Evolutionary conservation across 2,329 filamentous ascomycete species (phyloP).

Genomic region (Purpureocillium takamizusanense): DNA sequence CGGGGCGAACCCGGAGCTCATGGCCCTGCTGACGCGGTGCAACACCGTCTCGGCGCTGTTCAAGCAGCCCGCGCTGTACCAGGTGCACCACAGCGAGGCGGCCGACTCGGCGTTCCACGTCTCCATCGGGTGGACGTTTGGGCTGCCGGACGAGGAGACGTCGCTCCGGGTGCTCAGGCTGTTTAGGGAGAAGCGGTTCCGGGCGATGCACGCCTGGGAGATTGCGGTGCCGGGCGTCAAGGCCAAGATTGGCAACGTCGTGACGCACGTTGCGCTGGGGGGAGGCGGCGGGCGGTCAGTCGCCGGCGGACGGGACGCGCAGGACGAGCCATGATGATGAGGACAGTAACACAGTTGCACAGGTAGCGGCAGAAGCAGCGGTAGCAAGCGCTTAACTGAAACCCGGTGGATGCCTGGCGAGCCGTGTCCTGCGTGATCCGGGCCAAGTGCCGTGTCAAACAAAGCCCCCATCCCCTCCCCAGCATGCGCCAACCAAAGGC

Average conservation of each 20-base stretch:
- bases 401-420: too few relatives aligned
- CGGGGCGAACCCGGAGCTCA: conserved; percentile 43
- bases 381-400: too few relatives aligned
- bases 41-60: conserved; percentile 54
- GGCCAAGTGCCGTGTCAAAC: too few relatives aligned
- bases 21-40: conserved; percentile 53
- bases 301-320: too few relatives aligned
- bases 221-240: conserved; percentile 57
- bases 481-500: too few relatives aligned
- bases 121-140: conserved; percentile 78
- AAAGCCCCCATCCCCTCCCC: too few relatives aligned
- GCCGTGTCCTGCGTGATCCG: too few relatives aligned
- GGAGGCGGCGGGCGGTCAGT: not conserved
- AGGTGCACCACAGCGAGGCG: conserved; percentile 14
- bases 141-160: conserved; percentile 35
- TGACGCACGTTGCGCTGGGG: conserved; percentile 40
- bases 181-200: conserved; percentile 14
- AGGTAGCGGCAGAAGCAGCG: too few relatives aligned
- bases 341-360: too few relatives aligned
- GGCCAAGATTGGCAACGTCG: conserved; percentile 64
- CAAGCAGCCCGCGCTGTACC: conserved; percentile 65
- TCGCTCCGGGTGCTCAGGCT: conserved; percentile 15
- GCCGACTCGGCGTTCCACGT: conserved; percentile 61
- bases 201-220: conserved; percentile 27
- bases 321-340: too few relatives aligned